Base-by-base conservation (phyloP, 495 filamentous ascomycete genomes). In the Xylaria bambusicola region DNA sequence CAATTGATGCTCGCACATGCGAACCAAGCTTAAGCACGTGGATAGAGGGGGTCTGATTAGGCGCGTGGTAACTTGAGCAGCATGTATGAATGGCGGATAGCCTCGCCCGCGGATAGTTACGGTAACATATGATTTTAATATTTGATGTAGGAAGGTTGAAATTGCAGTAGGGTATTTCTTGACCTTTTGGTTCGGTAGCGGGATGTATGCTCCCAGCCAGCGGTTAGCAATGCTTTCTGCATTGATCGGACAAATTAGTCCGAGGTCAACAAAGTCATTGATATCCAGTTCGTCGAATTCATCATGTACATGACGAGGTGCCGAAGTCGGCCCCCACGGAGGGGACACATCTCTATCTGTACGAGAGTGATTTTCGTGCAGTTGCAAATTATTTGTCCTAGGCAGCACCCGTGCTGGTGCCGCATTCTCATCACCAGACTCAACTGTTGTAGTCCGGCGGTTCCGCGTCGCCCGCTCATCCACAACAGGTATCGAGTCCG, bases 121-220 rank as follows among this genome's bases (percentile, higher is more conserved):
- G 3, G 66, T 65, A 6, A 70, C 64, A 52, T 80, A 80, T 0
- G 77, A 74, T 45, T 77, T 79, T 6, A 81, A 62, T 8, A 76
- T 68, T n/a, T 72, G 71, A 41, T 62, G 74, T 15, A 80, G 73
- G 26, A 80, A 78, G 3, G 58, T 49, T 0, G 63, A 62, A n/a
- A 77, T 66, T 4, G 38, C 52, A 13, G 67, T 33, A 0, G 73
- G 72, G 41, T 79, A 78, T 7, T 69, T 47, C 52, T 80, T 80
- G 20, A 72, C 47, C 18, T 48, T 66, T 46, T 79, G 77, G 1
- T 67, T 74, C 0, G 75, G 66, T 8, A 71, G 45, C 1, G 75
- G 77, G 48, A 80, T 74, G 46, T 74, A 80, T 6, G 73, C 54
- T 24, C 76, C 73, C 50, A 79, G 41, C 77, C 75, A 81, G 29